Base-by-base conservation (phyloP, 2,329 filamentous ascomycete species). In the Diaporthe citri region DNA sequence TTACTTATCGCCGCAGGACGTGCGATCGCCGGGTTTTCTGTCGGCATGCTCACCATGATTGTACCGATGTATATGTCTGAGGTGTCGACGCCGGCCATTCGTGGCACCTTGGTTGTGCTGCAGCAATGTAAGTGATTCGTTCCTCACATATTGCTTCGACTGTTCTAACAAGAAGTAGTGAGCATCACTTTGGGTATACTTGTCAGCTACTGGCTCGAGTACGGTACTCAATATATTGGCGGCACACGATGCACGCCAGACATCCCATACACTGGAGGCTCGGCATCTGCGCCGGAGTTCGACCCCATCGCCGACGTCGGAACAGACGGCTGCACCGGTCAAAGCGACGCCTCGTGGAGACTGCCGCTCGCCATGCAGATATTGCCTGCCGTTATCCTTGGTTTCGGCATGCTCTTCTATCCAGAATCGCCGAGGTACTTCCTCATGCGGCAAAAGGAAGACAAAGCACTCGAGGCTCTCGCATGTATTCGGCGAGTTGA, bases 381-480 rank as follows among this genome's bases (percentile, higher is more conserved):
- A 73, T 78, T 86, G 0, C 92, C 90, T 81, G 87, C 90, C 3
- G 77, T 91, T 17, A 84, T 92, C 48, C 84, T 93, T 1, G 84
- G 88, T 9, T 75, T 81, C 39, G 90, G 90, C 48, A 88, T 92
- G 80, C 76, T 90, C 71, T 85, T 92, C 78, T 86, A 92, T 10
- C 84, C 83, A 0, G 80, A 84, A 56, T 83, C 83, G 1, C 83
- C 83, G 3, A 80, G 83, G 2, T 85, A 77, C 76, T 78, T 78
- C 56, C 72, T 83, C 36, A 84, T 85, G 81, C 78, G 77, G 13
- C 75, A 79, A 59, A 75, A 80, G 0, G 81, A 84, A 51, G 79
- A 81, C 13, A 80, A 81, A 56, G 82, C 83, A 1, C 78, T 83
- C 5, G 51, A 72, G 8, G 78, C 82, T 0, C 75, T 85, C 25